These are phyloP conservation scores for Lichtheimia ramosa DNA, from an alignment of 371 early-diverging fungal species.

Conservation along the genomic window DNA sequence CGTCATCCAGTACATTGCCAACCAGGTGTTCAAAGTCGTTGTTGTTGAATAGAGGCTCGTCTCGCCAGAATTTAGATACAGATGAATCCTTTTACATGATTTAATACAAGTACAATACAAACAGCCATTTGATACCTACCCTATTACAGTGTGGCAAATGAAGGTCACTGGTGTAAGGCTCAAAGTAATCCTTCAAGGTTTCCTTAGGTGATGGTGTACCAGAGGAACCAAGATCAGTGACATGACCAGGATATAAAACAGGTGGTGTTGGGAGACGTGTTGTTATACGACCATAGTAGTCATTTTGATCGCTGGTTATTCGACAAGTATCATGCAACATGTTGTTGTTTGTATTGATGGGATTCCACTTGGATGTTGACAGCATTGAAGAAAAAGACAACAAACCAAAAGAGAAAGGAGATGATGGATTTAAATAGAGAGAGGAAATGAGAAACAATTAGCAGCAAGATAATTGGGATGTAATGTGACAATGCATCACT, in stretches of 20 bases:
- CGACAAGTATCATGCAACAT: conserved; percentile 4
- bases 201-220: conserved; percentile 24
- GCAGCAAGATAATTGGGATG: conserved; percentile 9
- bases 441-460: not conserved
- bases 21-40: not conserved
- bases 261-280: conserved; percentile 18
- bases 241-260: conserved; percentile 8
- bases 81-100: too few species aligned
- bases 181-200: conserved; percentile 10
- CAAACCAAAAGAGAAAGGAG: not conserved
- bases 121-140: not conserved
- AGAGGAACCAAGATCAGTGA: conserved; percentile 25
- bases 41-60: not conserved
- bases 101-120: too few species aligned
- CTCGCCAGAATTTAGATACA: not conserved
- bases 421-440: not conserved
- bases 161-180: conserved; percentile 1
- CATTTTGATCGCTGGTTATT: conserved; percentile 5
- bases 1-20: not conserved
- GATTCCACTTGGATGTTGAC: not conserved
- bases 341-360: conserved; percentile 1
- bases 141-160: conserved; percentile 15
- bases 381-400: conserved; percentile 3
- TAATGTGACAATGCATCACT: conserved; percentile 10
- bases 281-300: conserved; percentile 17